Evolutionary conservation across 345 rosid species (phyloP).

Genomic region (Euphorbia pulcherrima): DNA sequence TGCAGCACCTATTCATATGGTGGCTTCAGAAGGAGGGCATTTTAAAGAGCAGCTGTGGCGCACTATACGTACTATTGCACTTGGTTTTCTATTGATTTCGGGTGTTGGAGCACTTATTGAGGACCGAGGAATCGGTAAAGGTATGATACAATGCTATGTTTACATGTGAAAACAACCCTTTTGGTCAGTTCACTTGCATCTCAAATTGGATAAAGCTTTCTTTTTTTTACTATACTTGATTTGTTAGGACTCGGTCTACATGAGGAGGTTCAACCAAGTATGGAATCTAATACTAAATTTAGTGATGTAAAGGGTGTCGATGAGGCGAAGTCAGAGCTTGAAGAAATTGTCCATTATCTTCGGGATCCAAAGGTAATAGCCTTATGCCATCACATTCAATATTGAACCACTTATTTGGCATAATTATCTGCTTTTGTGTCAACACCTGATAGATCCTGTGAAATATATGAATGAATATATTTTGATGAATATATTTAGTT

Average conservation of each 20-base stretch:
- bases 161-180: not conserved
- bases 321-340: conserved; percentile 94
- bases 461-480: not conserved
- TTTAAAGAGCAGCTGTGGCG: conserved; percentile 96
- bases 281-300: conserved; percentile 89
- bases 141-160: conserved; percentile 30
- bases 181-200: conserved; percentile 10
- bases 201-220: conserved; percentile 3
- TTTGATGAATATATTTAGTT: not conserved
- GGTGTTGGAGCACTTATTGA: conserved; percentile 89
- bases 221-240: conserved; percentile 3
- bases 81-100: conserved; percentile 78
- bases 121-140: conserved; percentile 90
- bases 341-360: conserved; percentile 94
- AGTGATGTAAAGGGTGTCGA: conserved; percentile 93
- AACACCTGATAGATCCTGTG: not conserved
- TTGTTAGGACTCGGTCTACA: conserved; percentile 77
- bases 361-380: conserved; percentile 82
- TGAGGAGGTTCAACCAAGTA: conserved; percentile 92
- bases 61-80: conserved; percentile 64
- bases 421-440: not conserved
- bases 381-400: not conserved
- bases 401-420: not conserved
- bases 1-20: conserved; percentile 80
- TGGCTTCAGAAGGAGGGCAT: conserved; percentile 67